These are phyloP conservation scores for Cercophora sp. DNA, from an alignment of 495 filamentous ascomycete species.

Conservation along the genomic window DNA sequence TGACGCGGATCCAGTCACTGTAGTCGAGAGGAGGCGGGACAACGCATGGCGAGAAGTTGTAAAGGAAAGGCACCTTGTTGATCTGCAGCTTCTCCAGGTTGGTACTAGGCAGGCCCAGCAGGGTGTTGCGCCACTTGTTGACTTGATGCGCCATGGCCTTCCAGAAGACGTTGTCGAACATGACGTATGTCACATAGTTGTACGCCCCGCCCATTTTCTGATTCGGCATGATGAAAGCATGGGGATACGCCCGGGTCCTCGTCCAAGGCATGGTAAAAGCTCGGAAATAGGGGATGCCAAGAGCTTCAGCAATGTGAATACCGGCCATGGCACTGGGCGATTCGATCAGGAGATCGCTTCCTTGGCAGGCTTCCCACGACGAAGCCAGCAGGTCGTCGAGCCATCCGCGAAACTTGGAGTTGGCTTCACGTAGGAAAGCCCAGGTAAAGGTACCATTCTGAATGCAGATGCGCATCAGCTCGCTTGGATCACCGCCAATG, in stretches of 20 bases:
- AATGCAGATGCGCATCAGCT: slow-evolving; percentile 93
- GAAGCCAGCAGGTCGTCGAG: slow-evolving; percentile 81
- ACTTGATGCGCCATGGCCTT: slow-evolving; percentile 85
- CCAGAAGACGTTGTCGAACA: slow-evolving; percentile 98
- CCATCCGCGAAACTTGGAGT: slow-evolving; percentile 87
- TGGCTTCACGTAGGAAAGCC: slow-evolving; percentile 83
- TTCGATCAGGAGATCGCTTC: slow-evolving; percentile 86
- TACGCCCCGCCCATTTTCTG: slow-evolving; percentile 91
- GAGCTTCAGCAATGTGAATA: slow-evolving; percentile 96
- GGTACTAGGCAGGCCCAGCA: slow-evolving; percentile 73
- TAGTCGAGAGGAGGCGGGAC: slow-evolving; percentile 92
- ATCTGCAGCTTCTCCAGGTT: slow-evolving; percentile 86
- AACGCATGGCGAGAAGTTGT: slow-evolving; percentile 92
- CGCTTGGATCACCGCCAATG: slow-evolving; percentile 86
- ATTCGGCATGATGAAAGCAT: slow-evolving; percentile 93
- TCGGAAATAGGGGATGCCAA: slow-evolving; percentile 91
- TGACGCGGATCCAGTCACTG: slow-evolving; percentile 95
- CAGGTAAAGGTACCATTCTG: slow-evolving; percentile 97
- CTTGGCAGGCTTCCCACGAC: slow-evolving; percentile 82
- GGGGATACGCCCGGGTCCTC: slow-evolving; percentile 89
- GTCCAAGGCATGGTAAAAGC: slow-evolving; percentile 99
- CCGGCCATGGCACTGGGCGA: slow-evolving; percentile 97
- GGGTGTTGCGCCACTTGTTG: slow-evolving; percentile 85
- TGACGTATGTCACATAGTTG: slow-evolving; percentile 92
- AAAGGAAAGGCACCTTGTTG: slow-evolving; percentile 94